Conservation (phyloP, 1,284 basidiomycete species). For the Austroboletus novae-zelandiae region DNA sequence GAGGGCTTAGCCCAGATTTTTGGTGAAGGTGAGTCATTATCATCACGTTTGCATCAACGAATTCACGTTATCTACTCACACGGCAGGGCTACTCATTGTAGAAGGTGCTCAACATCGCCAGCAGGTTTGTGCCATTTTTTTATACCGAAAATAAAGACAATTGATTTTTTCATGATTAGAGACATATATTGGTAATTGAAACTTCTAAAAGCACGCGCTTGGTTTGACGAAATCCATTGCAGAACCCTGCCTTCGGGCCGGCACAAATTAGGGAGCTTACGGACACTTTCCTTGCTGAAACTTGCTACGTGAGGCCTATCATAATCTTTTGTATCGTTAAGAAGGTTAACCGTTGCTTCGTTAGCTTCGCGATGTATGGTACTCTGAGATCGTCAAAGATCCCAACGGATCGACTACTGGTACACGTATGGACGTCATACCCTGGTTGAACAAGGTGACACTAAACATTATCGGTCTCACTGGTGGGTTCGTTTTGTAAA, state of each 20-base stretch:
- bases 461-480: conserved; percentile 70
- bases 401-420: conserved; percentile 10
- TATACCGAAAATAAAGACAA: not conserved
- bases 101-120: conserved; percentile 25
- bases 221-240: not conserved
- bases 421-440: conserved; percentile 45
- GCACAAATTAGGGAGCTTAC: not conserved
- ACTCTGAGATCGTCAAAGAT: conserved; percentile 29
- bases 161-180: conserved; percentile 11
- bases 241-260: not conserved
- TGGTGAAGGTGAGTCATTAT: conserved; percentile 27
- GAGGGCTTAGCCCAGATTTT: conserved; percentile 22
- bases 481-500: conserved; percentile 34
- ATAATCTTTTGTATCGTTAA: not conserved
- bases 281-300: conserved; percentile 52
- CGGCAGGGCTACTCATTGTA: conserved; percentile 15
- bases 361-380: conserved; percentile 50
- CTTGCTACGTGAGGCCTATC: conserved; percentile 39
- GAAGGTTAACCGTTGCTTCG: not conserved
- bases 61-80: not conserved
- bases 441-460: conserved; percentile 56
- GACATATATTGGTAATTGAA: conserved; percentile 3
- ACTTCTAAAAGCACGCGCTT: not conserved
- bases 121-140: conserved; percentile 15
- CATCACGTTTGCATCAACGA: not conserved